phyloP scores from a whole-genome alignment of 2,329 filamentous ascomycete species.

The Capronia americana region DNA sequence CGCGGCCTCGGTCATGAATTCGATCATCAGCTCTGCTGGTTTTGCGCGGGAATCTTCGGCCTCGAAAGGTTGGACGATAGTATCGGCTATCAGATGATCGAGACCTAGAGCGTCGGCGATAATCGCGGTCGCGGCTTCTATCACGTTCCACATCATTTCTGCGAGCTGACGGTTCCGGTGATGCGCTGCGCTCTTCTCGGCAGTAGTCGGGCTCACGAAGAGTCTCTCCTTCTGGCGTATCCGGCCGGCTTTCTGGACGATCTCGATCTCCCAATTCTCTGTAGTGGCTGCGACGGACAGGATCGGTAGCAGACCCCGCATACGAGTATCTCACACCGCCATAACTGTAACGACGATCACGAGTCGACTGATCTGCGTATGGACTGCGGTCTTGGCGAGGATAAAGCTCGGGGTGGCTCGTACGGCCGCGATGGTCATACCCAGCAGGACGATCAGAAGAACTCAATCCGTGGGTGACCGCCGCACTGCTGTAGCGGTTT shows the following conservation, averaged over 20 bases:
- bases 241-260: not conserved
- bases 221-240: not conserved
- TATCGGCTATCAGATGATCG: slow-evolving; percentile 8
- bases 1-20: slow-evolving; percentile 1
- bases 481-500: not conserved
- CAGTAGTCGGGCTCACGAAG: not conserved
- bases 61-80: slow-evolving; percentile 2
- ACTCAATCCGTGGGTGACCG: not conserved
- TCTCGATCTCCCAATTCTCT: not conserved
- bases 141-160: not conserved
- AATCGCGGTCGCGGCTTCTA: not conserved
- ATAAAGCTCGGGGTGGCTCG: not conserved
- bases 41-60: not conserved
- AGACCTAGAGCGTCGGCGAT: not conserved
- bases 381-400: not conserved
- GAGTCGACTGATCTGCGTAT: not conserved
- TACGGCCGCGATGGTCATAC: not conserved
- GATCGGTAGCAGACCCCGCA: not conserved
- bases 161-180: not conserved
- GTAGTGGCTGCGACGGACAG: not conserved
- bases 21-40: not conserved
- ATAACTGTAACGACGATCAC: not conserved
- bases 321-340: not conserved
- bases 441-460: not conserved
- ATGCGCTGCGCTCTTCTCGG: not conserved